phyloP scores from a whole-genome alignment of 768 basidiomycete genomes.

The Russula brevipes region DNA sequence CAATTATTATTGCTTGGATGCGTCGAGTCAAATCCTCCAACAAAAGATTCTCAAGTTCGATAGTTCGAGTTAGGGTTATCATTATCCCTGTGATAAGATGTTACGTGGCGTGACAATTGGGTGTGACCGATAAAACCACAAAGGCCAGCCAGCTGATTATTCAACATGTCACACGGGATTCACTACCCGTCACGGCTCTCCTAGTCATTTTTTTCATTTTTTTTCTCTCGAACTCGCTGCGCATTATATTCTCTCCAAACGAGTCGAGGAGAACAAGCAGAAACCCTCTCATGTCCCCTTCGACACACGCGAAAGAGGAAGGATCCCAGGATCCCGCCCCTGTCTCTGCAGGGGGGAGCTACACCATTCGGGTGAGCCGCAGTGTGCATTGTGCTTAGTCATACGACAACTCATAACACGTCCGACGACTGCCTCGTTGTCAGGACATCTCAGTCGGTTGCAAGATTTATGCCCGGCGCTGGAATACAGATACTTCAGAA shows the following conservation, averaged over 20 bases:
- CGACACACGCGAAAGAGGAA: constrained; percentile 34
- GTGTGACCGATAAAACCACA: not conserved
- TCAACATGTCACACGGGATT: constrained; percentile 7
- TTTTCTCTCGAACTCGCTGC: constrained; percentile 7
- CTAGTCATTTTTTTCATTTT: constrained; percentile 1
- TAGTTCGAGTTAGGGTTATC: too few relatives aligned
- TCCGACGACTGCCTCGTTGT: constrained; percentile 22
- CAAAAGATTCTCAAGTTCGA: too few relatives aligned
- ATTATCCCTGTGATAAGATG: too few relatives aligned
- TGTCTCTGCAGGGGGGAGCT: constrained; percentile 69
- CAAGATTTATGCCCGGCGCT: constrained; percentile 88
- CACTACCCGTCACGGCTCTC: constrained; percentile 16
- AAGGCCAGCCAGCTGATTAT: not conserved
- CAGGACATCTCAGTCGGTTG: constrained; percentile 90
- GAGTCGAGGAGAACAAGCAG: not conserved
- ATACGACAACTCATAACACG: constrained; percentile 11
- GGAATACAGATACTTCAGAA: constrained; percentile 58
- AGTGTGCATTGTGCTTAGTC: constrained; percentile 23
- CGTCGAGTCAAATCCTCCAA: too few relatives aligned
- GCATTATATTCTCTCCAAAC: constrained; percentile 2
- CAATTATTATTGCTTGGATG: too few relatives aligned
- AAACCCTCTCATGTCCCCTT: constrained; percentile 20
- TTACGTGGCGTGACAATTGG: not conserved
- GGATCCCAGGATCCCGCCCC: constrained; percentile 48
- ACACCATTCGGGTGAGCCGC: constrained; percentile 62